Evolutionary conservation across 768 basidiomycete species (phyloP).

Genomic region (Pleurotus djamor): DNA sequence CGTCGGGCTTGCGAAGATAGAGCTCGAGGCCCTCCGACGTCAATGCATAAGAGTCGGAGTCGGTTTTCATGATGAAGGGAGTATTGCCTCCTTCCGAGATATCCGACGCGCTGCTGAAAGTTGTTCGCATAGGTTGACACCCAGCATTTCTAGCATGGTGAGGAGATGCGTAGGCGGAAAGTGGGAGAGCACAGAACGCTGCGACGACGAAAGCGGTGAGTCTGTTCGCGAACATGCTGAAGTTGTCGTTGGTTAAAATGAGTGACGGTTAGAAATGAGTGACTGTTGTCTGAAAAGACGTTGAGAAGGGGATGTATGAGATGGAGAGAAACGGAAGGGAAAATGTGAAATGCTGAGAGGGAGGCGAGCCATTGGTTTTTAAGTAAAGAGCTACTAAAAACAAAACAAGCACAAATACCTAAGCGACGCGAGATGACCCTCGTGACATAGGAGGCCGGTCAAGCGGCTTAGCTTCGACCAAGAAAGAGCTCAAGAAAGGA

Average conservation of each 20-base stretch:
- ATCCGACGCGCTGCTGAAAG: constrained; percentile 17
- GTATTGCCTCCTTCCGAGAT: constrained; percentile 13
- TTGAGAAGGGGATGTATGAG: background rate
- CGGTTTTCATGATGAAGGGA: constrained; percentile 25
- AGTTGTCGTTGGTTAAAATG: background rate
- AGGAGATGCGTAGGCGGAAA: background rate
- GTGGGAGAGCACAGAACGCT: background rate
- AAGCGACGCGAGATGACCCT: background rate
- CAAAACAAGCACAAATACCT: background rate
- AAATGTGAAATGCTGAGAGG: background rate
- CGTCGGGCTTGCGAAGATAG: constrained; percentile 26
- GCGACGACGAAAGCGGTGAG: background rate
- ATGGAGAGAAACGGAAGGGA: background rate
- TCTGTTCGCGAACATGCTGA: background rate
- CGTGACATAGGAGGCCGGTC: background rate
- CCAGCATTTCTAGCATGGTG: background rate
- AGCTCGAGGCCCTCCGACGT: constrained; percentile 23
- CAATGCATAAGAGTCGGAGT: constrained; percentile 21
- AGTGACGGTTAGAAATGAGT: background rate
- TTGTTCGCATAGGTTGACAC: constrained; percentile 23
- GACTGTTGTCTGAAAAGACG: background rate
- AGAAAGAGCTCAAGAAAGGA: too few relatives aligned
- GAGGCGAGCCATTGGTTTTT: background rate
- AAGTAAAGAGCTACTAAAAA: background rate
- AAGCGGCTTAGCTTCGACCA: background rate